Base-by-base conservation (phyloP, 495 filamentous ascomycete genomes). In the Trichoderma virens region DNA sequence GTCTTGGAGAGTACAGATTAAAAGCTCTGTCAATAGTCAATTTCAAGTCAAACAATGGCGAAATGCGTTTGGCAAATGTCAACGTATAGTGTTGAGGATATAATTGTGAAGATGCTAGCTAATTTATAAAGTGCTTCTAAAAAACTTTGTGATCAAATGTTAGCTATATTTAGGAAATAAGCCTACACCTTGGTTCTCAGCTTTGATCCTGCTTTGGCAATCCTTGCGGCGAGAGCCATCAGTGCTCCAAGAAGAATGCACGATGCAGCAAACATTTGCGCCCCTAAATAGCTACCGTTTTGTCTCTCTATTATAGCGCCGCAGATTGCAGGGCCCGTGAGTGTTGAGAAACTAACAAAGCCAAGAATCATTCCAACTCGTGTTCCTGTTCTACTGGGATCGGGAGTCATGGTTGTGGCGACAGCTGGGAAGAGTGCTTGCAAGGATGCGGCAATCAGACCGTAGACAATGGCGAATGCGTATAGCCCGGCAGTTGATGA, bases 401-500 rank as follows among this genome's bases (percentile, higher is more conserved):
- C 5, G 6, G 61, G 61, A 27, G 61, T 45, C 32, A 43, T 41
- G 20, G 20, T 23, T 23, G 61, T 45, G 6, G 38, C n/a, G 20
- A 63, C 34, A 6, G 61, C 38, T 32, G 61, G 38, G 32, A 45
- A 63, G 0, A 63, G 61, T 6, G 61, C 38, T 34, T 64, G 61
- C 6, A 64, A 16, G 32, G 30, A 54, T 35, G 28, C 59, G 3
- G 56, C 59, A 8, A 59, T 6, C n/a, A 61, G 31, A 8, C 59
- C 59, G 30, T 32, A 31, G 13, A 61, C 11, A 20, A 34, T 20
- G 5, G 59, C n/a, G 11, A 31, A 61, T 0, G n/a, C 70, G 11
- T 76, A 70, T 14, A 78, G 61, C 1, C 66, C 64, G 1, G 72
- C 71, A 31, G 71, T 71, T 43, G 61, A 73, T 16, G 67, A 62